These are phyloP conservation scores for Leptomonas pyrrhocoris DNA, from an alignment of 208 protist species.

Conservation along the genomic window DNA sequence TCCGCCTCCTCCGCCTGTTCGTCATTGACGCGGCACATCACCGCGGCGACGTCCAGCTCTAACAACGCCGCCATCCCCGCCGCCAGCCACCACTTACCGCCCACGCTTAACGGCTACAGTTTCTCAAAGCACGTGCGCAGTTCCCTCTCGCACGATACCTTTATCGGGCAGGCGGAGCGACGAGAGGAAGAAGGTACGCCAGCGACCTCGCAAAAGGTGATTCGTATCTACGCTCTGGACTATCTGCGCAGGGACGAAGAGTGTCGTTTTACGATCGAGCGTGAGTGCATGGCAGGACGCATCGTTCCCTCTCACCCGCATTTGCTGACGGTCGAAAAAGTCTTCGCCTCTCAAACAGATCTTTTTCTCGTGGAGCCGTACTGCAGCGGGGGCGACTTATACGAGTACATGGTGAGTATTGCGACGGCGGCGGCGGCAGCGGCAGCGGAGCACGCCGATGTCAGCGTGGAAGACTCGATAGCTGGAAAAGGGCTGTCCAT, in stretches of 20 bases:
- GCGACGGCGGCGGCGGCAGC: slow-evolving; percentile 19
- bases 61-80: slow-evolving; percentile 20
- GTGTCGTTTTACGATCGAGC: slow-evolving; percentile 61
- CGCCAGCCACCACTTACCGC: slow-evolving; percentile 38
- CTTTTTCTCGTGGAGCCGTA: slow-evolving; percentile 63
- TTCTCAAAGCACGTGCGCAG: slow-evolving; percentile 56
- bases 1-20: background rate
- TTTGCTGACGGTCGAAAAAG: slow-evolving; percentile 33
- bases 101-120: slow-evolving; percentile 51
- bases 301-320: slow-evolving; percentile 43
- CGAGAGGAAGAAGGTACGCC: background rate
- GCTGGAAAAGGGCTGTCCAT: slow-evolving; percentile 15
- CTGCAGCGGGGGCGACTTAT: slow-evolving; percentile 67
- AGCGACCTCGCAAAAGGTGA: slow-evolving; percentile 35
- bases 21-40: background rate
- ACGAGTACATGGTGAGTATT: slow-evolving; percentile 42
- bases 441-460: background rate
- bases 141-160: slow-evolving; percentile 64
- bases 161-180: slow-evolving; percentile 29
- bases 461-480: background rate
- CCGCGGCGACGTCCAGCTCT: background rate
- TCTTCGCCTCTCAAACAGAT: slow-evolving; percentile 62
- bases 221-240: slow-evolving; percentile 71
- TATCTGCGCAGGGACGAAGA: slow-evolving; percentile 49
- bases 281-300: slow-evolving; percentile 49